Evolutionary conservation across 306 rosid species (phyloP).

Genomic region (Rosa chinensis): DNA sequence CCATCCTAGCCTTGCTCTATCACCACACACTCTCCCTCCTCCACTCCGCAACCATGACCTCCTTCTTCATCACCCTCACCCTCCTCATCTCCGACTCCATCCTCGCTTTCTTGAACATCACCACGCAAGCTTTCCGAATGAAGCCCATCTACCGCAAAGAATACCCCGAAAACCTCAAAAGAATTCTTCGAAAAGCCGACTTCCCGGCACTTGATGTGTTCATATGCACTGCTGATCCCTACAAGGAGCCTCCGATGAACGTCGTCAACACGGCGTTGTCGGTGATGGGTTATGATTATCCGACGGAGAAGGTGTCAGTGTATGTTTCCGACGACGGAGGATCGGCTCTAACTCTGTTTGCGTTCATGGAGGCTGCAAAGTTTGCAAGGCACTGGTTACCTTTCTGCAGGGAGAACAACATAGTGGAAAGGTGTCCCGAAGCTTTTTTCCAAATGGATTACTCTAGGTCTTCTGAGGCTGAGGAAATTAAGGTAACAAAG

Average conservation of each 20-base stretch:
- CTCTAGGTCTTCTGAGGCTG: constrained; percentile 7
- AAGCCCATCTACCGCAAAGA: constrained; percentile 31
- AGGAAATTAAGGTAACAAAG: constrained; percentile 37
- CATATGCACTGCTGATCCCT: constrained; percentile 52
- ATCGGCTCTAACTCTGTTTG: constrained; percentile 48
- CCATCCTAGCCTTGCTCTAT: constrained; percentile 30
- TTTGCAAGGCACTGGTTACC: constrained; percentile 49
- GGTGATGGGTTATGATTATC: constrained; percentile 47
- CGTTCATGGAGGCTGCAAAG: constrained; percentile 49
- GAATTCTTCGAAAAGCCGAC: constrained; percentile 4
- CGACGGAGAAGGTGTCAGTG: constrained; percentile 39
- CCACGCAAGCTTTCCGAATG: constrained; percentile 33
- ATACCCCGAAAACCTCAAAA: constrained; percentile 22
- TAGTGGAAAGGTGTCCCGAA: constrained; percentile 34
- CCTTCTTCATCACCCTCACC: constrained; percentile 28
- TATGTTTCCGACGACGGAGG: constrained; percentile 59
- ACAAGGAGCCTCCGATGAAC: constrained; percentile 48
- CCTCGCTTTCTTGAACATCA: constrained; percentile 31
- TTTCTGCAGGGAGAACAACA: constrained; percentile 33
- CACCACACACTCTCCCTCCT: constrained; percentile 26
- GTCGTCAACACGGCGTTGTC: constrained; percentile 46
- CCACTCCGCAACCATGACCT: constrained; percentile 13
- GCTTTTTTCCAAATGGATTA: constrained; percentile 24
- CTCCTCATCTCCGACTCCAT: constrained; percentile 38
- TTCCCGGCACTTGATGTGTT: constrained; percentile 45